A percentile compares a stretch with the other conserved stretches of the same genome.
phyloP scores from a whole-genome alignment of 371 early-diverging fungal species.

The Rhizomucor miehei region DNA sequence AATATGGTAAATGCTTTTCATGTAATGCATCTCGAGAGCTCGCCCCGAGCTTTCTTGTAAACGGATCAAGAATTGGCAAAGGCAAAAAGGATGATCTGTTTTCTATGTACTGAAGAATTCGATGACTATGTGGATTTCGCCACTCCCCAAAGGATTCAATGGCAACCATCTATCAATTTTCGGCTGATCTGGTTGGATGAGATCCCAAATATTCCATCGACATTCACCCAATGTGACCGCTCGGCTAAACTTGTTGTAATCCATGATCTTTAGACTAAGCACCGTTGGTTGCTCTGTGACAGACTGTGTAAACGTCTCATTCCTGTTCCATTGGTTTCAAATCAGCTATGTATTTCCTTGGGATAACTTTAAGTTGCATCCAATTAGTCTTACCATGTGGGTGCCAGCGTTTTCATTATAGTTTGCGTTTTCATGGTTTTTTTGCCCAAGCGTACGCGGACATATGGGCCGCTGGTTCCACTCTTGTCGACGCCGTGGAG shows the following conservation, averaged over 20 bases:
- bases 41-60: no score
- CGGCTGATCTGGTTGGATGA: slow-evolving; percentile 18
- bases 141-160: slow-evolving; percentile 33
- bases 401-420: slow-evolving; percentile 68
- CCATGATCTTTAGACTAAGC: slow-evolving; percentile 58
- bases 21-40: no score
- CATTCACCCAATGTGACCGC: slow-evolving; percentile 60
- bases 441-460: slow-evolving; percentile 42
- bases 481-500: slow-evolving; percentile 48
- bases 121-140: slow-evolving; percentile 30
- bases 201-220: slow-evolving; percentile 50
- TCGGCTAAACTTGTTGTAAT: slow-evolving; percentile 63
- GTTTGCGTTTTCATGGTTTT: slow-evolving; percentile 70
- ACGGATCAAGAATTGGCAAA: no score
- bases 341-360: slow-evolving; percentile 13
- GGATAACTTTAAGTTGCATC: neutral
- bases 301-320: slow-evolving; percentile 10
- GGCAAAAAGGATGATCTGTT: no score
- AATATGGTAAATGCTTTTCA: no score
- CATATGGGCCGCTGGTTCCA: slow-evolving; percentile 57
- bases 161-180: slow-evolving; percentile 32
- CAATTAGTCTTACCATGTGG: slow-evolving; percentile 50
- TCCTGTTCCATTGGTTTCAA: slow-evolving; percentile 16
- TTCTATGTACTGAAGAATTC: neutral
- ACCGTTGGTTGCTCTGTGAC: slow-evolving; percentile 29